Evolutionary conservation across 2,329 filamentous ascomycete genomes (phyloP).

Genomic region (Penicillium crustosum): DNA sequence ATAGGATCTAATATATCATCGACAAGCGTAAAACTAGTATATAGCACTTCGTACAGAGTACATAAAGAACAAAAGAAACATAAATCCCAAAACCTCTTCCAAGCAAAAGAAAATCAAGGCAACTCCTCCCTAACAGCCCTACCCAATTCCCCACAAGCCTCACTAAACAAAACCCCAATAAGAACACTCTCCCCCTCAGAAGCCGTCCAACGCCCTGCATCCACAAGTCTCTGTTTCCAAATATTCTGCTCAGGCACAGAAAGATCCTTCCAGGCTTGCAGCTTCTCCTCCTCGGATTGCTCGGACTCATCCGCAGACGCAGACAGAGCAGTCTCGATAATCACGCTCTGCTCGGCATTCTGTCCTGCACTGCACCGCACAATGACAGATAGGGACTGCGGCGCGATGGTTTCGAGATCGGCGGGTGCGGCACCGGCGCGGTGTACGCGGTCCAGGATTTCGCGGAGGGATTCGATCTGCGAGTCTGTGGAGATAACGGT

Average conservation of each 20-base stretch:
- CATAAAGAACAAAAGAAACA: slow-evolving; percentile 1
- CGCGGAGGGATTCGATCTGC: slow-evolving; percentile 24
- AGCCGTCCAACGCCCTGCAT: slow-evolving; percentile 76
- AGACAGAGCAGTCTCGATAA: slow-evolving; percentile 24
- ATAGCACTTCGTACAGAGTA: slow-evolving; percentile 3
- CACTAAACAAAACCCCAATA: slow-evolving; percentile 73
- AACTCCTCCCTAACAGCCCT: slow-evolving; percentile 19
- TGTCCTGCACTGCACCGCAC: slow-evolving; percentile 23
- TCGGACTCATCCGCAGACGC: slow-evolving; percentile 6
- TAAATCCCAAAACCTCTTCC: neutral
- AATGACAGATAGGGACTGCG: slow-evolving; percentile 23
- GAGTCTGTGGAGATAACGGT: slow-evolving; percentile 10
- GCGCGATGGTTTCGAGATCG: slow-evolving; percentile 14
- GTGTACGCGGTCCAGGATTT: slow-evolving; percentile 32
- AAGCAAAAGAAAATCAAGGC: slow-evolving; percentile 8
- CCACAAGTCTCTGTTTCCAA: slow-evolving; percentile 69
- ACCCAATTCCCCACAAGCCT: slow-evolving; percentile 47
- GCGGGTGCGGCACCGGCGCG: slow-evolving; percentile 22
- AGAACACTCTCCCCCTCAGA: slow-evolving; percentile 75
- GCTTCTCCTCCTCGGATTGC: slow-evolving; percentile 14
- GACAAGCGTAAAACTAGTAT: slow-evolving; percentile 7
- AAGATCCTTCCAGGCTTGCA: slow-evolving; percentile 67
- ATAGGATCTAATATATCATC: slow-evolving; percentile 4
- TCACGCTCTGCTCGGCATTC: slow-evolving; percentile 22
- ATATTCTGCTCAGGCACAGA: slow-evolving; percentile 59